These are phyloP conservation scores for Fonsecaea multimorphosa DNA, from an alignment of 2,329 filamentous ascomycete species.

Conservation along the genomic window DNA sequence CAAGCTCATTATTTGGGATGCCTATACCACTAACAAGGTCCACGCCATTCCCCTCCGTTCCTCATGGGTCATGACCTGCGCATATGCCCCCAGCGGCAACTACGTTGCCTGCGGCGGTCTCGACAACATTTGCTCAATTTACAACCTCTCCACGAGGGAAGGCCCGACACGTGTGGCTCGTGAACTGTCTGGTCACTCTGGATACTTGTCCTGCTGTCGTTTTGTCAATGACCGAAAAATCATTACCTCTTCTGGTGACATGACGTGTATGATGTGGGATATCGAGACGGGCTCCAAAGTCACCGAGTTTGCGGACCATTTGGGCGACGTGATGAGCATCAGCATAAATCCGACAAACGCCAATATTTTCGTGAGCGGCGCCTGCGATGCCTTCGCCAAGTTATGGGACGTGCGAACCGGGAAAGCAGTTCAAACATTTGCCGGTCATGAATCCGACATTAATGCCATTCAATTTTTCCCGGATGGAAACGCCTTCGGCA, in stretches of 20 bases:
- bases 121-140: constrained; percentile 99
- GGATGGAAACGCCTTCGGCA: constrained; percentile 97
- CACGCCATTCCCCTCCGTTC: constrained; percentile 96
- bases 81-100: constrained; percentile 96
- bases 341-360: constrained; percentile 99
- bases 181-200: constrained; percentile 94
- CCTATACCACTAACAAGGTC: constrained; percentile 99
- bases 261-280: constrained; percentile 99
- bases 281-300: constrained; percentile 97
- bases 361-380: constrained; percentile 99
- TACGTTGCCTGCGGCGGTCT: constrained; percentile 98
- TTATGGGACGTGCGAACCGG: constrained; percentile 98
- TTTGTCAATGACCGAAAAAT: constrained; percentile 99
- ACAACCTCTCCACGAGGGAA: constrained; percentile 96
- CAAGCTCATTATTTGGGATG: constrained; percentile 99
- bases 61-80: constrained; percentile 99
- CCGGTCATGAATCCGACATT: constrained; percentile 97
- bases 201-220: constrained; percentile 96
- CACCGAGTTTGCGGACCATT: constrained; percentile 96
- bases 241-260: constrained; percentile 96
- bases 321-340: constrained; percentile 99
- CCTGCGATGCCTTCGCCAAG: constrained; percentile 98
- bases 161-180: constrained; percentile 95
- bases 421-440: constrained; percentile 98
- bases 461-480: constrained; percentile 99